phyloP scores from a whole-genome alignment of 1,284 basidiomycete genomes.

The Rhodotorula glutinis region DNA sequence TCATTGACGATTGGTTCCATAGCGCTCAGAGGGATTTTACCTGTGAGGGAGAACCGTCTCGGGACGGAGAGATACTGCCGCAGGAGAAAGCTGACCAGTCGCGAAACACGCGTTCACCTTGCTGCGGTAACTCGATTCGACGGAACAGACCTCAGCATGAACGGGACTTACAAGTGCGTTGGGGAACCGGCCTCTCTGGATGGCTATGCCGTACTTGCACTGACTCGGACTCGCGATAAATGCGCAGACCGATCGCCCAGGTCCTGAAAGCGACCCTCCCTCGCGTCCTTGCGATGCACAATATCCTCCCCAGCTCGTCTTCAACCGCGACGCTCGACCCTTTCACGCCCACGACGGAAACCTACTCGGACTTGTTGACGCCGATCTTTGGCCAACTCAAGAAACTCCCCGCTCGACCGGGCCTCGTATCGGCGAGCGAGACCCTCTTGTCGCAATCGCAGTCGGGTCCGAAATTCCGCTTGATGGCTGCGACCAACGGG shows the following conservation, averaged over 20 bases:
- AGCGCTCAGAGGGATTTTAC: conserved; percentile 32
- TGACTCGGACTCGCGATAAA: no score
- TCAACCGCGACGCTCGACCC: background rate
- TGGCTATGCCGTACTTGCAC: no score
- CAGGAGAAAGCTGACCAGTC: no score
- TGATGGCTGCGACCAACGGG: conserved; percentile 34
- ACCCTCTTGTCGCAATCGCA: background rate
- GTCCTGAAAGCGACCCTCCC: conserved; percentile 26
- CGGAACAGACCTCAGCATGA: conserved; percentile 35
- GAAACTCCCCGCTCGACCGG: conserved; percentile 5
- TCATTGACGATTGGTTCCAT: conserved; percentile 37
- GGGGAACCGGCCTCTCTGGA: no score
- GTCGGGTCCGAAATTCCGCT: conserved; percentile 4
- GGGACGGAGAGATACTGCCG: no score
- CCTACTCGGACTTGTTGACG: background rate
- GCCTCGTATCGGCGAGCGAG: background rate
- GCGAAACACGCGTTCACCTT: no score
- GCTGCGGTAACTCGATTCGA: no score
- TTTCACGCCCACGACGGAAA: background rate
- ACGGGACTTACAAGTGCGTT: conserved; percentile 24
- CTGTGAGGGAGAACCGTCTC: conserved; percentile 17
- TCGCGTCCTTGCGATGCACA: conserved; percentile 19
- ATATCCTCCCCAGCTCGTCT: conserved; percentile 1
- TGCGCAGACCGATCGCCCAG: conserved; percentile 32
- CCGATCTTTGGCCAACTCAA: conserved; percentile 15